Percentiles rank a stretch among this genome's conserved stretches.
These are phyloP conservation scores for Thuja plicata DNA, from an alignment of 83 land plant genomes.

Conservation along the genomic window DNA sequence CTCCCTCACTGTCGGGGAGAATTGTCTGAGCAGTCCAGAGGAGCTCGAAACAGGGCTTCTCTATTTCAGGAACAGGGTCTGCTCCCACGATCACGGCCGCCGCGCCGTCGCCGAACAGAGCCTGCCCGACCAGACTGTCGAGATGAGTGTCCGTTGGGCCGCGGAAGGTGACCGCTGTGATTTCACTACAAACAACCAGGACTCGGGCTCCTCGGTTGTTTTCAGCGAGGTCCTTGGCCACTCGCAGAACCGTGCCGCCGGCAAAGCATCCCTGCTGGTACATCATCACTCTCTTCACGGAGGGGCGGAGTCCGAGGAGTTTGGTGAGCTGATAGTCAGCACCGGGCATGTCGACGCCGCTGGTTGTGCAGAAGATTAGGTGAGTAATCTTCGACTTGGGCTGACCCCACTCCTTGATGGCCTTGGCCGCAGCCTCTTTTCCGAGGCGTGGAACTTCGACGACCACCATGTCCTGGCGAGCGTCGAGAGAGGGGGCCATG, in stretches of 20 bases:
- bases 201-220: constrained; percentile 40
- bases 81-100: constrained; percentile 37
- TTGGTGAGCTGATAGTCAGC: constrained; percentile 67
- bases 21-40: constrained; percentile 21
- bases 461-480: constrained; percentile 68
- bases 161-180: constrained; percentile 37
- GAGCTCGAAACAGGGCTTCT: constrained; percentile 20
- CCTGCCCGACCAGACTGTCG: constrained; percentile 53
- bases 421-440: constrained; percentile 62
- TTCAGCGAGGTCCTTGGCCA: constrained; percentile 42
- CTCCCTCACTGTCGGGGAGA: constrained; percentile 4
- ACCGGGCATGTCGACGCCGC: constrained; percentile 82
- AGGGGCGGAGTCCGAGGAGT: constrained; percentile 59
- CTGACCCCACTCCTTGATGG: constrained; percentile 73
- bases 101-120: constrained; percentile 62
- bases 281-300: constrained; percentile 59
- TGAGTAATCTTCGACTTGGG: constrained; percentile 71
- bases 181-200: constrained; percentile 52
- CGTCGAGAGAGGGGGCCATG: constrained; percentile 60
- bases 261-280: constrained; percentile 63
- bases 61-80: constrained; percentile 18
- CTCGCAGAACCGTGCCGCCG: constrained; percentile 30
- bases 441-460: constrained; percentile 62
- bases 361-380: constrained; percentile 59
- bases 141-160: constrained; percentile 47